Base-by-base conservation (phyloP, 2,329 filamentous ascomycete genomes). In the Penicillium fuscoglaucum region DNA sequence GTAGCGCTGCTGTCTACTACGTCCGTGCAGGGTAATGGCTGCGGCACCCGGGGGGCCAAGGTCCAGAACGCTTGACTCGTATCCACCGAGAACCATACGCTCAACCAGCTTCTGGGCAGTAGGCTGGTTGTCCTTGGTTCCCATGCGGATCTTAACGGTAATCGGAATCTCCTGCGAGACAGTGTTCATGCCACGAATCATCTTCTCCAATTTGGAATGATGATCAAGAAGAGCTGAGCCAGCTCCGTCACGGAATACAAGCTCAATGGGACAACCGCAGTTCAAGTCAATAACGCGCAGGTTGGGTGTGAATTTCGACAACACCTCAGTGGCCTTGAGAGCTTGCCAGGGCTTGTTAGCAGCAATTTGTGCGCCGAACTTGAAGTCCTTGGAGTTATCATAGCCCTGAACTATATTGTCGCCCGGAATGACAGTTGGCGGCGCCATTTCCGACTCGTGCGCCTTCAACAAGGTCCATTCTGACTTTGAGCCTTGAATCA, bases 391-490 rank as follows among this genome's bases (percentile, higher is more conserved):
- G 24, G 87, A 80, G 73, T 95, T 89, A 72, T 96, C 88, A 74
- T 98, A 98, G 58, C 84, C 86, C 64, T 87, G 80, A 31, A 95
- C 87, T 41, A 93, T 76, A 7, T 77, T 77, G 24, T 78, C 77
- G 39, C 75, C 70, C 1, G 72, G 76, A 1, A 80, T 82, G 69
- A 91, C 87, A 37, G 83, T 84, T 19, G 93, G 93, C 26, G 91
- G 85, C 24, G 79, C 76, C 19, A 89, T 80, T 75, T 99, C 95
- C 7, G 88, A 90, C 72, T 92, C 87, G 72, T 99, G 95, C 3
- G 91, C 91, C 75, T 95, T 96, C 82, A 98, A 86, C 55, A 99
- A 81, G 21, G 95, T 92, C 95, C 95, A 99, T 78, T 99, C 95
- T 1, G 88, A 83, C 76, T 93, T 96, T 63, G 90, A 86, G 37